Evolutionary conservation across 2,329 filamentous ascomycete species (phyloP).

Genomic region (Colletotrichum aenigma): DNA sequence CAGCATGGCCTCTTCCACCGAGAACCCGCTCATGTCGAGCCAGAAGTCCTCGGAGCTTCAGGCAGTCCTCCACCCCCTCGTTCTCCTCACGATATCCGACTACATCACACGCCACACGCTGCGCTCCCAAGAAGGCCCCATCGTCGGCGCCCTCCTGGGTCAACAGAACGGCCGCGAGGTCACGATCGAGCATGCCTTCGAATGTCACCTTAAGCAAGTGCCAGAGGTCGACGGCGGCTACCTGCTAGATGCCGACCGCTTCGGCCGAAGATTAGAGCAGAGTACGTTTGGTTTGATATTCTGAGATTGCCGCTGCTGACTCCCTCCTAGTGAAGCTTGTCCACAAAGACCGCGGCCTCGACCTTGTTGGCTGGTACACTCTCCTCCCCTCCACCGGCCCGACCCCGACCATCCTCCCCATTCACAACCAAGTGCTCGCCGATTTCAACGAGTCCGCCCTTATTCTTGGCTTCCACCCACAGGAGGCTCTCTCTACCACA

Average conservation of each 20-base stretch:
- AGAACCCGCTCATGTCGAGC: conserved; percentile 67
- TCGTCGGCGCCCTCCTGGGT: conserved; percentile 87
- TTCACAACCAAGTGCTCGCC: conserved; percentile 79
- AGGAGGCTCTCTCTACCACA: conserved; percentile 55
- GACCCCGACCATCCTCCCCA: conserved; percentile 67
- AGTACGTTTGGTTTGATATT: conserved; percentile 58
- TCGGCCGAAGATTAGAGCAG: conserved; percentile 79
- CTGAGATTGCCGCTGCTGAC: background rate
- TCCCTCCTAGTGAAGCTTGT: conserved; percentile 76
- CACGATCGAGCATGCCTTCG: conserved; percentile 92
- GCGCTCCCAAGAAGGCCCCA: conserved; percentile 73
- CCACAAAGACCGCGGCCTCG: conserved; percentile 81
- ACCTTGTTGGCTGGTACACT: conserved; percentile 93
- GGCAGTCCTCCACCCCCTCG: conserved; percentile 87
- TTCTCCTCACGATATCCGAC: conserved; percentile 95
- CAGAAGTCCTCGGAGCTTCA: conserved; percentile 76
- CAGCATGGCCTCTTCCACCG: conserved; percentile 51
- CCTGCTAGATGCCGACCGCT: conserved; percentile 73
- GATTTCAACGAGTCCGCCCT: conserved; percentile 85
- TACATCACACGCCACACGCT: conserved; percentile 92
- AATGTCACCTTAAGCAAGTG: conserved; percentile 65
- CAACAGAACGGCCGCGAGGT: conserved; percentile 90
- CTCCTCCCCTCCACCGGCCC: conserved; percentile 77
- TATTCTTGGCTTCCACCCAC: conserved; percentile 84
- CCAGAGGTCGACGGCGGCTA: conserved; percentile 58